phyloP scores from a whole-genome alignment of 495 filamentous ascomycete species.

The Penicillium odoratum region DNA sequence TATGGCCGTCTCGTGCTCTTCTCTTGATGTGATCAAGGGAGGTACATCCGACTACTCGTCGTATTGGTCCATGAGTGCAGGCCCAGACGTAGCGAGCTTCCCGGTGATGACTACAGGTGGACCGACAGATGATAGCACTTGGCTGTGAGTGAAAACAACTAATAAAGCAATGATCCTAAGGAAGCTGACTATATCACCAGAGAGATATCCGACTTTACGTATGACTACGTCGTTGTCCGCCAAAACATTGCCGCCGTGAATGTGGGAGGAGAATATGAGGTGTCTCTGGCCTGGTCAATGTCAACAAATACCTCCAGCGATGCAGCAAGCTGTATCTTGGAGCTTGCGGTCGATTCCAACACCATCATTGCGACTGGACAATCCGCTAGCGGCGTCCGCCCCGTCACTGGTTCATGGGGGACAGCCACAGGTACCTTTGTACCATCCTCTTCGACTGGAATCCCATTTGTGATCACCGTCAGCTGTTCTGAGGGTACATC shows the following conservation, averaged over 20 bases:
- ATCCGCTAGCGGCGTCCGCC: neutral
- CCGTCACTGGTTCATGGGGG: neutral
- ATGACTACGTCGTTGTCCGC: neutral
- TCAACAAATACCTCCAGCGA: neutral
- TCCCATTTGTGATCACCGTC: neutral
- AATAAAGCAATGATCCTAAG: neutral
- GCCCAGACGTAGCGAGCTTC: neutral
- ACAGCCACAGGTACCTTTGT: neutral
- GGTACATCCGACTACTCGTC: neutral
- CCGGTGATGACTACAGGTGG: neutral
- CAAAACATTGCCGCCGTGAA: neutral
- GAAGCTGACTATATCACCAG: neutral
- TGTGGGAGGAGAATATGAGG: neutral
- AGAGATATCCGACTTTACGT: neutral
- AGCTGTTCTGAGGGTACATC: neutral
- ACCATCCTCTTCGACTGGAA: neutral
- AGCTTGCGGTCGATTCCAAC: neutral
- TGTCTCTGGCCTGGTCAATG: slow-evolving; percentile 2
- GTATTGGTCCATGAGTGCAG: neutral
- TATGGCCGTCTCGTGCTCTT: neutral
- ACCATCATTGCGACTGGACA: neutral
- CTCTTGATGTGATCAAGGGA: neutral
- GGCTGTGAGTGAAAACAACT: neutral
- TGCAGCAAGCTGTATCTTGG: neutral
- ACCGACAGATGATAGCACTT: neutral